Base-by-base conservation (phyloP, 805 yeast genomes). In the Brettanomyces nanus region DNA sequence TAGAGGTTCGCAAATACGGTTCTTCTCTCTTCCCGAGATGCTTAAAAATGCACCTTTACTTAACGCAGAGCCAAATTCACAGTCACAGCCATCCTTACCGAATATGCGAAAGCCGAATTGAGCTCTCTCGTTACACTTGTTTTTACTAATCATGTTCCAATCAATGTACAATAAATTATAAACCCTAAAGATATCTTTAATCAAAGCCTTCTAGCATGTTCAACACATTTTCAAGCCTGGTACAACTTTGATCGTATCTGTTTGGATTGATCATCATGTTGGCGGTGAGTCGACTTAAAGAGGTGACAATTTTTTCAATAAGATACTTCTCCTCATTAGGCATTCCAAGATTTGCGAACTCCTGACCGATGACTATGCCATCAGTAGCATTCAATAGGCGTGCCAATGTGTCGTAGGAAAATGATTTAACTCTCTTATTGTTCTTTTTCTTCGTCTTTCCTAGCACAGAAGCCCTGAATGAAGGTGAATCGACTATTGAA, bases 241-340 rank as follows among this genome's bases (percentile, higher is more conserved):
- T 69, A 31, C 85, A 71, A 10, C 97, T 95, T 43, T 85, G 86
- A 13, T 77, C 79, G 41, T 82, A 80, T 51, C 92, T 75, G 21
- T 74, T 75, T 21, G 85, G 85, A 56, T 90, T 95, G 39, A 85
- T 56, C 38, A 87, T 82, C 85, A 92, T 86, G 53, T 87, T 96
- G 37, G 89, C 85, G 3, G 95, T 86, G 41, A 92, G 69, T 49
- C 92, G 70, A 28, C 92, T 80, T 33, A 90, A 65, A 2, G 94
- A 79, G 51, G 87, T 95, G 3, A 90, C 83, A 35, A 90, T 76
- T 58, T 85, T 78, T 52, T 90, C 97, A 31, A 90, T 66, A 29
- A 89, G 66, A 49, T 75, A 80, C 47, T 83, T 81, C 52, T 87
- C 95, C 42, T 80, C 80, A 0, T 70, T 61, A 7, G 90, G 87